Evolutionary conservation across 371 early-diverging fungal genomes (phyloP).

Genomic region (Rhizopus stolonifer): DNA sequence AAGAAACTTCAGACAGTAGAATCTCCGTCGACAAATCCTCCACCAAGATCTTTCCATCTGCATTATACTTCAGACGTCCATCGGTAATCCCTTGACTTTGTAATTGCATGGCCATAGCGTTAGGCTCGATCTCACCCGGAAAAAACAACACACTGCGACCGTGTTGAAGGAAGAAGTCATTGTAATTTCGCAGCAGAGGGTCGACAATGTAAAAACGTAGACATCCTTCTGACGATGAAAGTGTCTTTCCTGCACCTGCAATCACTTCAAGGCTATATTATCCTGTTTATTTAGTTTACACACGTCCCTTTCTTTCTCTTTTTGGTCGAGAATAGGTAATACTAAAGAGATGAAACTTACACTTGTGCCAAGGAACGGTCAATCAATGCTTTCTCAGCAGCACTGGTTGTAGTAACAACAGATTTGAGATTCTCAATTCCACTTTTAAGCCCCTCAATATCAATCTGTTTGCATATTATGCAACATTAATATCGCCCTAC

Average conservation of each 20-base stretch:
- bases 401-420: constrained; percentile 3
- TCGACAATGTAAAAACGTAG: constrained; percentile 8
- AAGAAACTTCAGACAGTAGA: constrained; percentile 14
- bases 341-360: constrained; percentile 1
- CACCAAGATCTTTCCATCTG: constrained; percentile 4
- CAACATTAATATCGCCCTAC: constrained; percentile 1
- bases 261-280: constrained; percentile 3
- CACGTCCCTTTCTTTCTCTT: constrained; percentile 6
- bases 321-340: constrained; percentile 2
- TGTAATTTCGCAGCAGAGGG: neutral
- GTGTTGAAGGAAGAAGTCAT: neutral
- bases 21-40: constrained; percentile 6
- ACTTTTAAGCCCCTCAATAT: constrained; percentile 4
- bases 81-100: constrained; percentile 9
- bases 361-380: neutral
- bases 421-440: constrained; percentile 2
- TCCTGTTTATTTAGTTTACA: constrained; percentile 3
- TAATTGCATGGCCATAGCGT: constrained; percentile 4
- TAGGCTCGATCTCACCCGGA: constrained; percentile 5
- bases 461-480: constrained; percentile 2
- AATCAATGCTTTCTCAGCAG: neutral
- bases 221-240: constrained; percentile 11
- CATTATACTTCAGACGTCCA: constrained; percentile 4
- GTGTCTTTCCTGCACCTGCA: constrained; percentile 9
- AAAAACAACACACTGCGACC: constrained; percentile 1